Evolutionary conservation across 2,329 filamentous ascomycete genomes (phyloP).

Genomic region (Phialocephala sp.): DNA sequence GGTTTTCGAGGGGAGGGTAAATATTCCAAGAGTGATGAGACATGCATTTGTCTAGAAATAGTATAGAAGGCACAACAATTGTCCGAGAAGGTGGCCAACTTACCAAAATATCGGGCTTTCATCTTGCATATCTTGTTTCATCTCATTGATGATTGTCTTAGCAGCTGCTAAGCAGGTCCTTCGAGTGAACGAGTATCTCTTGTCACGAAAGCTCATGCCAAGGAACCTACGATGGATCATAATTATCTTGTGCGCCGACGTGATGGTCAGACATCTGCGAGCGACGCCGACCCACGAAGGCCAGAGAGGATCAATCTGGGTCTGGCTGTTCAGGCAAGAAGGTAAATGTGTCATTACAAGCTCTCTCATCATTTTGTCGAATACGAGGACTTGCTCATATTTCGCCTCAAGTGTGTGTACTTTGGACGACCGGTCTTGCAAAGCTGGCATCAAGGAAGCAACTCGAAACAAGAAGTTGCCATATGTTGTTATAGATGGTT

Average conservation of each 20-base stretch:
- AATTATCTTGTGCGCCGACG: slow-evolving; percentile 34
- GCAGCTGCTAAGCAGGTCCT: slow-evolving; percentile 31
- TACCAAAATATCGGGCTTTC: slow-evolving; percentile 27
- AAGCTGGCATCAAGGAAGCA: slow-evolving; percentile 29
- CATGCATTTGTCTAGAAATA: too few species aligned
- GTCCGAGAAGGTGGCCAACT: too few species aligned
- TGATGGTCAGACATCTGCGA: slow-evolving; percentile 28
- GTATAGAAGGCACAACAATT: too few species aligned
- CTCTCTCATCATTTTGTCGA: slow-evolving; percentile 32
- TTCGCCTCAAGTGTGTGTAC: slow-evolving; percentile 23
- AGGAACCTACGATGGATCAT: slow-evolving; percentile 34
- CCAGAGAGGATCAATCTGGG: slow-evolving; percentile 25
- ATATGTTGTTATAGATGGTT: slow-evolving; percentile 28
- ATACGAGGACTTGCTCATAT: slow-evolving; percentile 30
- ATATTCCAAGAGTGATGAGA: too few species aligned
- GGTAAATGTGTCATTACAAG: slow-evolving; percentile 30
- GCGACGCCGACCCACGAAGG: slow-evolving; percentile 28
- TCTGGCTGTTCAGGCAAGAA: slow-evolving; percentile 30
- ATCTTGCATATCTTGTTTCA: slow-evolving; percentile 26
- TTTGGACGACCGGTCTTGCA: slow-evolving; percentile 26
- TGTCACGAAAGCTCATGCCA: slow-evolving; percentile 31
- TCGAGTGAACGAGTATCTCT: slow-evolving; percentile 30
- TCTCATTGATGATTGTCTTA: slow-evolving; percentile 33
- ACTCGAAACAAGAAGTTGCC: slow-evolving; percentile 29
- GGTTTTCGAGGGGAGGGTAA: too few species aligned